These are phyloP conservation scores for Saturnispora besseyi DNA, from an alignment of 805 yeast species.

Conservation along the genomic window DNA sequence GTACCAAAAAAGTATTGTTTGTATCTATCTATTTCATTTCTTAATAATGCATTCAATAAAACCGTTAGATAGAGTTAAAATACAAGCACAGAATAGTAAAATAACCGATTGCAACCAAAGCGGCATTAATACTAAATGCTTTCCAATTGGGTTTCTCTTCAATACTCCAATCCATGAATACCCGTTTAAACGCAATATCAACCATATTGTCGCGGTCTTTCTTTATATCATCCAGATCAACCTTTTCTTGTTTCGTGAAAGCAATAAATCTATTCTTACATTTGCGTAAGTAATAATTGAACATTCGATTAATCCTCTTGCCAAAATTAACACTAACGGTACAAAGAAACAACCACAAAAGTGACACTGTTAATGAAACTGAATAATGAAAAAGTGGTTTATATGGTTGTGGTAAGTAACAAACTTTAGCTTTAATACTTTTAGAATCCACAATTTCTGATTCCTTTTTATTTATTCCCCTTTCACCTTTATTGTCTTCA, in stretches of 20 bases:
- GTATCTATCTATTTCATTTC: not conserved
- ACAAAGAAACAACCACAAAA: constrained; percentile 17
- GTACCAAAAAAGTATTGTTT: too few species aligned
- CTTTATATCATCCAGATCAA: constrained; percentile 6
- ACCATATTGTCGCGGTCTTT: constrained; percentile 5
- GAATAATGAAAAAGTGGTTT: constrained; percentile 18
- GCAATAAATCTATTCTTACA: not conserved
- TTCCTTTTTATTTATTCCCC: constrained; percentile 11
- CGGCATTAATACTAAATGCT: constrained; percentile 12
- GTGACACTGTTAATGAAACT: constrained; percentile 8
- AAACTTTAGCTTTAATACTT: constrained; percentile 22
- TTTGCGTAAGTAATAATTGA: not conserved
- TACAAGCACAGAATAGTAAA: constrained; percentile 15
- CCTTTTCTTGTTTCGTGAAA: not conserved
- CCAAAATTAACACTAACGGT: constrained; percentile 12
- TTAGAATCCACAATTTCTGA: constrained; percentile 19
- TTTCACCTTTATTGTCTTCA: constrained; percentile 1
- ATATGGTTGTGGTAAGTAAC: constrained; percentile 25
- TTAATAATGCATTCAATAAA: not conserved
- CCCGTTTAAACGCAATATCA: not conserved
- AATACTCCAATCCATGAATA: constrained; percentile 20
- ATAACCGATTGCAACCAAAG: constrained; percentile 1
- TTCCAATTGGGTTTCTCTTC: constrained; percentile 10
- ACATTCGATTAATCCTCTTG: not conserved
- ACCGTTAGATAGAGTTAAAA: constrained; percentile 12